Evolutionary conservation across 805 yeast species (phyloP).

Genomic region (Blastobotrys robertii): DNA sequence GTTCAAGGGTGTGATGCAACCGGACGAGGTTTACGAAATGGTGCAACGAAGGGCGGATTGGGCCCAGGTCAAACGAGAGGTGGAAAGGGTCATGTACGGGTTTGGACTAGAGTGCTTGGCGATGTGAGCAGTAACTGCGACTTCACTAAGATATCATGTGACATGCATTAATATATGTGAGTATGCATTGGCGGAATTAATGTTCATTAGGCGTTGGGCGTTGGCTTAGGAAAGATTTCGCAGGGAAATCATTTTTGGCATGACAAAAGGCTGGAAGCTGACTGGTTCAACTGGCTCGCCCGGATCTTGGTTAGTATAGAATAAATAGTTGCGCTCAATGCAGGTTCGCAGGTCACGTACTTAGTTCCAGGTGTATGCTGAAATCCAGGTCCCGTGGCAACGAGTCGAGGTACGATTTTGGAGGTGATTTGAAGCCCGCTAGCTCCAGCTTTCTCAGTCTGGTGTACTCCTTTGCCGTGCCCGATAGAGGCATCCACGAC

Average conservation of each 20-base stretch:
- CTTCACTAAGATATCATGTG: not conserved
- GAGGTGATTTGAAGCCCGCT: conserved; percentile 10
- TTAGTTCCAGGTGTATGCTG: conserved; percentile 8
- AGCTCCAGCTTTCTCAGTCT: conserved; percentile 8
- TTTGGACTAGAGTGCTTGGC: conserved; percentile 68
- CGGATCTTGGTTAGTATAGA: too few species aligned
- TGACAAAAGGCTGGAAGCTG: not conserved
- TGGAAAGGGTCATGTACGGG: conserved; percentile 93
- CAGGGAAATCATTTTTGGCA: not conserved
- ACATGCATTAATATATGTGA: not conserved
- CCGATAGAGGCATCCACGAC: conserved; percentile 7
- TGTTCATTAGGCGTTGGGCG: conserved; percentile 1
- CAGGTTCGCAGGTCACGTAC: conserved; percentile 1
- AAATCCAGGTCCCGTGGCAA: conserved; percentile 7
- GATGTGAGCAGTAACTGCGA: conserved; percentile 33
- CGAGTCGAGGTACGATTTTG: conserved; percentile 3
- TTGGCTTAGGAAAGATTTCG: not conserved
- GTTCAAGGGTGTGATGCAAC: conserved; percentile 81
- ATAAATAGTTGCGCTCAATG: not conserved
- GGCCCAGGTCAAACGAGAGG: conserved; percentile 63
- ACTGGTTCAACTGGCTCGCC: too few species aligned
- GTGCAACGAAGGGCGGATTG: conserved; percentile 85
- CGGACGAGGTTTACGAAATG: conserved; percentile 90
- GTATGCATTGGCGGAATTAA: not conserved
- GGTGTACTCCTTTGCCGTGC: conserved; percentile 4